Base-by-base conservation (phyloP, 441 rosid species). In the Erodium texanum region DNA sequence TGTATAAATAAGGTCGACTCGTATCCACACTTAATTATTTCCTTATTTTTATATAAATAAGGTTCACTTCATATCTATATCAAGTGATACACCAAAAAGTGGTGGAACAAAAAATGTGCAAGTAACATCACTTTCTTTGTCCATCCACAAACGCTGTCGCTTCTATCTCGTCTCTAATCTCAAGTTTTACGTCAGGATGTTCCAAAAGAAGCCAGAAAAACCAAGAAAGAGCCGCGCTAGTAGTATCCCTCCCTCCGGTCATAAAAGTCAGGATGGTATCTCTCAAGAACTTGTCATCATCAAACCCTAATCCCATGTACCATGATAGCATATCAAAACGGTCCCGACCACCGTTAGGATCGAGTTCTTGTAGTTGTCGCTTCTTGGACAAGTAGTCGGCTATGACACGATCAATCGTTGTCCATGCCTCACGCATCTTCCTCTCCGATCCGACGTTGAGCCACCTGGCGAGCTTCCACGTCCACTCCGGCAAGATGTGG, bases 391-490 rank as follows among this genome's bases (percentile, higher is more conserved):
- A 62, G 29, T 62, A 43, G 15, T 71, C 16, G 0, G 36, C 8
- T n/a, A 65, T 67, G 0, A 67, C 24, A n/a, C 36, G 29, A 29
- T 75, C 72, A 1, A 71, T 0, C 3, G 23, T 16, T 22, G 24
- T 65, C 34, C 22, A 2, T 6, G 65, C 73, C 24, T 41, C 24
- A 7, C 6, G 7, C 48, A 72, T 23, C 22, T 65, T 76, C 59
- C 64, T 72, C 66, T 76, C 76, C 38, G 24, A 14, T 7, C 73
- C 76, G 3, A 69, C 0, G 20, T 67, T 52, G 27, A 68, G 24
- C 70, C 68, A 68, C 3, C 24, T 68, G 14, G 61, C 66, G 23
- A 76, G 63, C n/a, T 68, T 65, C 79, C 73, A 76, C 11, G 50
- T 48, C n/a, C 74, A 15, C 11, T 68, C 66, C 8, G 76, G 76